phyloP scores from a whole-genome alignment of 2,329 filamentous ascomycete species.

The Acrodontium crateriforme region DNA sequence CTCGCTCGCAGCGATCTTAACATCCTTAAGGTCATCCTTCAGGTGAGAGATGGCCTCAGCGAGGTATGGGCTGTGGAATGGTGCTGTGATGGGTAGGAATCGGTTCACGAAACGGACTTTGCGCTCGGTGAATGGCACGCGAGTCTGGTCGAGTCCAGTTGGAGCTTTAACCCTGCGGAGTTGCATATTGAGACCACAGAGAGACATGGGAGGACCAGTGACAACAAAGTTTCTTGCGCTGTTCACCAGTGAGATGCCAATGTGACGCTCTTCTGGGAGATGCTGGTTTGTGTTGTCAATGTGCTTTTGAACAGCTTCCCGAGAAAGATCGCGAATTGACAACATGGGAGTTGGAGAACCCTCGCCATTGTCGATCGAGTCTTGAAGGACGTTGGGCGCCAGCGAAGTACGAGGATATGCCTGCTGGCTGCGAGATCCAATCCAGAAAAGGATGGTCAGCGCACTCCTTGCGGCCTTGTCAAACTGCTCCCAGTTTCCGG shows the following conservation, averaged over 20 bases:
- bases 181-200: slow-evolving; percentile 91
- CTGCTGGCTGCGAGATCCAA: slow-evolving; percentile 91
- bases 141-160: slow-evolving; percentile 91
- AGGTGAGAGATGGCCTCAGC: slow-evolving; percentile 69
- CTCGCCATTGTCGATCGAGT: slow-evolving; percentile 87
- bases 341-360: slow-evolving; percentile 95
- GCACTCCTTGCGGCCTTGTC: slow-evolving; percentile 65
- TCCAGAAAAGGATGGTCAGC: slow-evolving; percentile 94
- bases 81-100: slow-evolving; percentile 92
- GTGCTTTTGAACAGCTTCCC: slow-evolving; percentile 82
- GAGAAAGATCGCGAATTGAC: slow-evolving; percentile 85
- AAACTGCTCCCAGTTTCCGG: slow-evolving; percentile 87
- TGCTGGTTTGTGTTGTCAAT: slow-evolving; percentile 96
- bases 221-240: slow-evolving; percentile 95
- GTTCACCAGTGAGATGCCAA: slow-evolving; percentile 90
- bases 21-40: slow-evolving; percentile 71
- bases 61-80: slow-evolving; percentile 95
- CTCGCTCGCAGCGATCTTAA: slow-evolving; percentile 58
- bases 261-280: slow-evolving; percentile 80
- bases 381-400: slow-evolving; percentile 77
- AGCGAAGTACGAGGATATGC: slow-evolving; percentile 91
- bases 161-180: slow-evolving; percentile 94
- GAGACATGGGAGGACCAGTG: slow-evolving; percentile 84
- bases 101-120: slow-evolving; percentile 95
- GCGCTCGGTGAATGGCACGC: slow-evolving; percentile 85